Evolutionary conservation across 495 filamentous ascomycete species (phyloP).

Genomic region (Penicillium cinerascens): DNA sequence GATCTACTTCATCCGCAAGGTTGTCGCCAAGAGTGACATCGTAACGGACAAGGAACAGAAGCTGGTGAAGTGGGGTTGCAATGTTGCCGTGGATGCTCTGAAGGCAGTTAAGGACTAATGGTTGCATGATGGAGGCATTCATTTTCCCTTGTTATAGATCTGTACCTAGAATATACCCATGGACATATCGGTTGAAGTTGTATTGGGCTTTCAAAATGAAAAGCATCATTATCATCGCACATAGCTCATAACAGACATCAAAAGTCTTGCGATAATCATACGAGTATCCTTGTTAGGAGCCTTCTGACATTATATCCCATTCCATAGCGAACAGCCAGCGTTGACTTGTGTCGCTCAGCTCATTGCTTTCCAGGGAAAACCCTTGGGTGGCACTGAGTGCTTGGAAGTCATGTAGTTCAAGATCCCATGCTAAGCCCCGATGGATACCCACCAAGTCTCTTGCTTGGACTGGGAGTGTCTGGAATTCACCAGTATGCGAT

Average conservation of each 20-base stretch:
- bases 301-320: constrained; percentile 33
- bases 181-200: constrained; percentile 7
- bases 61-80: constrained; percentile 67
- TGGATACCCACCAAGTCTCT: constrained; percentile 32
- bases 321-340: constrained; percentile 41
- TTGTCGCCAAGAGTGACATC: constrained; percentile 71
- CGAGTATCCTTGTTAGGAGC: not conserved
- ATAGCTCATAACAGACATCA: constrained; percentile 2
- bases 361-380: not conserved
- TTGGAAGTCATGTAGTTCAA: constrained; percentile 18
- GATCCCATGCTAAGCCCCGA: constrained; percentile 35
- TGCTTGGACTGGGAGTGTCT: constrained; percentile 3
- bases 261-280: not conserved
- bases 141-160: constrained; percentile 7
- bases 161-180: constrained; percentile 27
- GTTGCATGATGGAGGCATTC: constrained; percentile 1
- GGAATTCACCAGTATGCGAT: not conserved
- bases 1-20: constrained; percentile 74
- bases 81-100: constrained; percentile 57
- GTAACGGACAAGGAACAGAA: constrained; percentile 57
- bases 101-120: constrained; percentile 41
- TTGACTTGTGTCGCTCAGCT: not conserved
- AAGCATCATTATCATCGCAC: constrained; percentile 1
- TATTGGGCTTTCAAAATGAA: constrained; percentile 2
- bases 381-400: not conserved